Evolutionary conservation across 805 yeast species (phyloP), one percentile per base, ranked within the genome.

Genomic region (Yarrowia sp.): DNA sequence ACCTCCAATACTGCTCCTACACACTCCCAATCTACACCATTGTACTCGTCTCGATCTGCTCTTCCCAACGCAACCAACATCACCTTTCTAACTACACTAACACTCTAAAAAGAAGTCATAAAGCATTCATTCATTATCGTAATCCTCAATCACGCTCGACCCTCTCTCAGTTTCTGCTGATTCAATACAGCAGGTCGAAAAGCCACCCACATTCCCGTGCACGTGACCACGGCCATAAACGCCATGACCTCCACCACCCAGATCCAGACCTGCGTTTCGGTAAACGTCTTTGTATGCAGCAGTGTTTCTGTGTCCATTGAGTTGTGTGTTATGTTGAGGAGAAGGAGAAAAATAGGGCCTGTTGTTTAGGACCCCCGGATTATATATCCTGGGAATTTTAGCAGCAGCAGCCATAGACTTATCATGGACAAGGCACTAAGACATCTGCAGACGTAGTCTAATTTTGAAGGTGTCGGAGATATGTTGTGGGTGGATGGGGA

Each of bases 161-260:
- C 28, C 28, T 35, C 43, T 8, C 32, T 4, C 10, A 43, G 10
- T 44, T 38, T 38, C n/a, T 22, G 44, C 3, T 38, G 36, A 17
- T 35, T 35, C 4, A 18, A 44, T 22, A 39, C 14, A 1, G 44
- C 60, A 1, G 44, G 44, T 6, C 44, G 44, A 36, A 51, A 51
- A 2, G 13, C 60, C 22, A 51, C 8, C 60, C 60, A 51, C 33
- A 51, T 10, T 9, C 60, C n/a, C 33, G 10, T 18, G 10, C 18
- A 51, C 4, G 14, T 35, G 5, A 51, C 33, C 9, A 39, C 45
- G 10, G 60, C 60, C 60, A 51, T 51, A 10, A 51, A 38, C 11
- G 36, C 9, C 60, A 51, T 51, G n/a, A 51, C 44, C n/a, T 51
- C 35, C 8, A 51, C 33, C 35, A 51, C 60, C 60, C 60, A 51